Evolutionary conservation across 345 rosid genomes (phyloP).

Genomic region (Eucalyptus tenuipes): DNA sequence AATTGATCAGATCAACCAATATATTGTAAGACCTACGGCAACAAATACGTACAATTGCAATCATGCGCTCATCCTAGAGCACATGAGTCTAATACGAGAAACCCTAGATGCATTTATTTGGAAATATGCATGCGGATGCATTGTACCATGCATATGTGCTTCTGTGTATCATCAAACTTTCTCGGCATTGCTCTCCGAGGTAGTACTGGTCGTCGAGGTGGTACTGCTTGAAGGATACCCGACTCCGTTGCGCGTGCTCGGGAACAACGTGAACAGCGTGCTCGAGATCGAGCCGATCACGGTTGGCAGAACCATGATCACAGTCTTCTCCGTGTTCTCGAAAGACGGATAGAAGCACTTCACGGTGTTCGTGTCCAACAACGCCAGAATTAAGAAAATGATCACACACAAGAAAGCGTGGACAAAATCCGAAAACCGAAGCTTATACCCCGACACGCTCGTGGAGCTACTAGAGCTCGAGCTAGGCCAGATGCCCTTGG

Average conservation of each 20-base stretch:
- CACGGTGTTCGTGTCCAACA: slow-evolving; percentile 52
- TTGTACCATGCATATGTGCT: background rate
- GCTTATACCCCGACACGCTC: slow-evolving; percentile 33
- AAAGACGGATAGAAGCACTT: slow-evolving; percentile 56
- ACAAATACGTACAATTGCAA: background rate
- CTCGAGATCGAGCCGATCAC: slow-evolving; percentile 45
- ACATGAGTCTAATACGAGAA: background rate
- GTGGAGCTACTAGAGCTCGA: slow-evolving; percentile 12
- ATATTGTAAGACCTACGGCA: background rate
- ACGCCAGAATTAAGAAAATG: slow-evolving; percentile 40
- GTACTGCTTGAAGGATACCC: slow-evolving; percentile 44
- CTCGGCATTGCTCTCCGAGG: background rate
- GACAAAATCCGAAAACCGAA: slow-evolving; percentile 43
- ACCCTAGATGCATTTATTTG: background rate
- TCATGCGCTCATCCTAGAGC: background rate
- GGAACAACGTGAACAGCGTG: slow-evolving; percentile 41
- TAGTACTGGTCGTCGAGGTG: background rate
- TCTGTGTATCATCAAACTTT: background rate
- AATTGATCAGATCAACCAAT: background rate
- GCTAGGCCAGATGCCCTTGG: slow-evolving; percentile 48
- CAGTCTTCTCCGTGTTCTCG: slow-evolving; percentile 29
- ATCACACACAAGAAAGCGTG: slow-evolving; percentile 36
- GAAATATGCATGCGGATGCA: background rate
- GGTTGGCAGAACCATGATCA: slow-evolving; percentile 56
- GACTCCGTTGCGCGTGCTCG: slow-evolving; percentile 58